Evolutionary conservation across 2,329 filamentous ascomycete genomes (phyloP).

Genomic region (Phaeosphaeriaceae sp.): DNA sequence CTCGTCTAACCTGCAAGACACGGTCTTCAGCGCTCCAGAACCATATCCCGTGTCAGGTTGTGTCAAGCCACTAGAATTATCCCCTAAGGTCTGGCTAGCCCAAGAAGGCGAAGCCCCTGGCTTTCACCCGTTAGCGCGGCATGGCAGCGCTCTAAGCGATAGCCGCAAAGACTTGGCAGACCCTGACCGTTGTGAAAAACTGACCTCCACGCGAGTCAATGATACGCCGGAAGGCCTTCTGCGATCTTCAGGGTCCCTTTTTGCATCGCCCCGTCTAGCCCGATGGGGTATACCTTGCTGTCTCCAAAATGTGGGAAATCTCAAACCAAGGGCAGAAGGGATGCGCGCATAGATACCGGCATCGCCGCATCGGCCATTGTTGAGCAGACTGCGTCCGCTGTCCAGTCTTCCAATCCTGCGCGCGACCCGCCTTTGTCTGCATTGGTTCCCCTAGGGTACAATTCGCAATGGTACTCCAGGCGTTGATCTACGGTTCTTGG

Average conservation of each 20-base stretch:
- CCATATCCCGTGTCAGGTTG: slow-evolving; percentile 1
- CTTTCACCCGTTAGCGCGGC: slow-evolving; percentile 3
- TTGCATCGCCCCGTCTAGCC: not conserved
- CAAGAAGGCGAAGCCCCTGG: not conserved
- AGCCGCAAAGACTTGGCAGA: slow-evolving; percentile 4
- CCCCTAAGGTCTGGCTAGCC: slow-evolving; percentile 1
- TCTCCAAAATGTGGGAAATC: not conserved
- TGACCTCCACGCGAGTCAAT: not conserved
- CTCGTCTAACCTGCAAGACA: not conserved
- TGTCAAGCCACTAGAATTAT: not conserved
- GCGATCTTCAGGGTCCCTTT: slow-evolving; percentile 3
- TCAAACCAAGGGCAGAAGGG: not conserved
- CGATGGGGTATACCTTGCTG: not conserved
- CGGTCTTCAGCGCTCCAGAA: slow-evolving; percentile 1
- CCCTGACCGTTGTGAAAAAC: slow-evolving; percentile 3
- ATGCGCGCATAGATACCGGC: not conserved
- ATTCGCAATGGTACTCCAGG: not conserved
- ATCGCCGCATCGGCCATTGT: not conserved
- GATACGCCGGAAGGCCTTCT: not conserved
- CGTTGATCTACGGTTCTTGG: not conserved
- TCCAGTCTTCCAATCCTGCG: not conserved
- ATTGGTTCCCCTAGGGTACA: not conserved
- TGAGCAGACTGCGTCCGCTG: not conserved
- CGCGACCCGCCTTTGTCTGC: not conserved
- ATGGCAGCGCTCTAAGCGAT: slow-evolving; percentile 3